A percentile compares a stretch with the other conserved stretches of the same genome.
Evolutionary conservation across 2,329 filamentous ascomycete genomes (phyloP).

Genomic region (Beauveria brongniartii): DNA sequence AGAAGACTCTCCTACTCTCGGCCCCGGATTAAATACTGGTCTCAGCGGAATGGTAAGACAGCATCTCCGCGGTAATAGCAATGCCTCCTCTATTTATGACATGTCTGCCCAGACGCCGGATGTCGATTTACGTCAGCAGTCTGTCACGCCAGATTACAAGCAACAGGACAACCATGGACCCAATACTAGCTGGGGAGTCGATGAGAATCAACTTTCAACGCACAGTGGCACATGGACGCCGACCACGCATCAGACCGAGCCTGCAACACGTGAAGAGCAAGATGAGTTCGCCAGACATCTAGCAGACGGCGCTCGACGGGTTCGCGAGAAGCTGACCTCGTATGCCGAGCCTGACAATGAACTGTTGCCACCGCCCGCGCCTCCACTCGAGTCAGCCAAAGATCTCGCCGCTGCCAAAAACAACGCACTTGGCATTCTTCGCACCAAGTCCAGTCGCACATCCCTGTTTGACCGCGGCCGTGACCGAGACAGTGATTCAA

Average conservation of each 20-base stretch:
- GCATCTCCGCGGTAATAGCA: constrained; percentile 76
- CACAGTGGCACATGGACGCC: constrained; percentile 15
- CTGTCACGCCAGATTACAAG: constrained; percentile 27
- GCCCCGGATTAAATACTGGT: constrained; percentile 55
- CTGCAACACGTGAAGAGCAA: constrained; percentile 40
- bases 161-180: constrained; percentile 18
- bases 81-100: constrained; percentile 70
- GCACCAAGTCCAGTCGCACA: constrained; percentile 58
- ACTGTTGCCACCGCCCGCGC: constrained; percentile 17
- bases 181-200: constrained; percentile 12
- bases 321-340: constrained; percentile 65
- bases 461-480: constrained; percentile 48
- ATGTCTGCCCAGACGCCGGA: constrained; percentile 30
- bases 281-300: constrained; percentile 69
- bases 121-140: constrained; percentile 14
- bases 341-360: constrained; percentile 56
- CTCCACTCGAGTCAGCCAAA: constrained; percentile 25
- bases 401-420: constrained; percentile 30
- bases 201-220: constrained; percentile 17
- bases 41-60: constrained; percentile 76
- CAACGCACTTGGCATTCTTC: constrained; percentile 56
- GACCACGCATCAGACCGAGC: constrained; percentile 13
- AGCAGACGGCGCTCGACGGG: constrained; percentile 59
- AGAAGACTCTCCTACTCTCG: constrained; percentile 71
- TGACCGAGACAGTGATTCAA: constrained; percentile 31